These are phyloP conservation scores for Globisporangium nodosum DNA, from an alignment of 352 stramenopile genomes.

Conservation along the genomic window DNA sequence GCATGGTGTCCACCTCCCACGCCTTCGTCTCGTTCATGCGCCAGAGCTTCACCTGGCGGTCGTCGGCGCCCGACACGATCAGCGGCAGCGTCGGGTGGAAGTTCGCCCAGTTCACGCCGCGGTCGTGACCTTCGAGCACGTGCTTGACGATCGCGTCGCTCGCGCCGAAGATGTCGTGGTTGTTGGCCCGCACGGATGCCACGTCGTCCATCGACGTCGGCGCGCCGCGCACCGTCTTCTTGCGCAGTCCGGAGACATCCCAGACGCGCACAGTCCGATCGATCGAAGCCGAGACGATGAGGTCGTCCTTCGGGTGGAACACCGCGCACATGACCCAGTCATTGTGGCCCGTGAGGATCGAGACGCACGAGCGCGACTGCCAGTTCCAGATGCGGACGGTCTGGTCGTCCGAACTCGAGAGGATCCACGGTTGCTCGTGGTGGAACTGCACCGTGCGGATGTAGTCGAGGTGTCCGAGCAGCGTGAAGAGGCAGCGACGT, in stretches of 20 bases:
- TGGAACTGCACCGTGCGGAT: no score
- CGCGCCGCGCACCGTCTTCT: slow-evolving; percentile 96
- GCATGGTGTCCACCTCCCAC: no score
- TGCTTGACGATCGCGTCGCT: slow-evolving; percentile 99
- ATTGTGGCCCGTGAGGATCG: no score
- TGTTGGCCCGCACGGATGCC: slow-evolving; percentile 46
- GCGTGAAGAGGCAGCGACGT: slow-evolving; percentile 97
- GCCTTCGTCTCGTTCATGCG: slow-evolving; percentile 99
- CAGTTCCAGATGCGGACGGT: no score
- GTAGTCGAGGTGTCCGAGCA: slow-evolving; percentile 99
- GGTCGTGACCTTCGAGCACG: slow-evolving; percentile 98
- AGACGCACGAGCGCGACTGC: no score
- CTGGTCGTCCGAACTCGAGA: no score
- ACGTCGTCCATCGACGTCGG: slow-evolving; percentile 78
- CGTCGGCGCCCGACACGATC: no score
- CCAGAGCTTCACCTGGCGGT: slow-evolving; percentile 99
- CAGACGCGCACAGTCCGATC: slow-evolving; percentile 99
- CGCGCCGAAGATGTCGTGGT: slow-evolving; percentile 97
- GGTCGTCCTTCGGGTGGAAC: slow-evolving; percentile 99
- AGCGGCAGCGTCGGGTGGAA: no score
- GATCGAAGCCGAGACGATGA: slow-evolving; percentile 97
- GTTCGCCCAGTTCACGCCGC: no score
- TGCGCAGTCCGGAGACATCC: slow-evolving; percentile 97
- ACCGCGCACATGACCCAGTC: no score
- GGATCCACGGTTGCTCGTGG: no score